Evolutionary conservation across 2,329 filamentous ascomycete genomes (phyloP), one percentile per base, ranked within the genome.

Genomic region (Phoma herbarum): DNA sequence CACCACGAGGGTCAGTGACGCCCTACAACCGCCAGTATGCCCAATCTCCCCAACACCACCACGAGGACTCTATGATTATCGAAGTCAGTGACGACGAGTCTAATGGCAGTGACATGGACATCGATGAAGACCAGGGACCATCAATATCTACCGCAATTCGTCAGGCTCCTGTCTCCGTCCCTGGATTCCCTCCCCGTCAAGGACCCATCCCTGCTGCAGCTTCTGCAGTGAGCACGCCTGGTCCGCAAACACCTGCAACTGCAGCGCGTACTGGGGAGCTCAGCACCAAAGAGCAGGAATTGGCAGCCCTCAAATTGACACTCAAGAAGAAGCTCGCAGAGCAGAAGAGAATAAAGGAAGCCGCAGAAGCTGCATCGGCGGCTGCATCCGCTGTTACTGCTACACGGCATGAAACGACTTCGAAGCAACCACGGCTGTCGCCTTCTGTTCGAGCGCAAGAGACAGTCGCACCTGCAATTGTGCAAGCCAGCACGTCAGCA

Each of bases 21-120:
- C 69, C 76, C 1, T 73, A 74, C 16, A 91, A 90, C 66, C 86
- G 88, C 47, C 84, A 86, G 4, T 88, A 89, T 67, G 85, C 85
- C 12, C 85, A 88, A 43, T 82, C 81, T 45, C 81, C 82, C 23
- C 65, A 73, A 44, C 64, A 71, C 23, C 70, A 71, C 47, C 80
- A 84, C 50, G 83, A 88, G 23, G 83, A 87, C 48, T 84, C 84
- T 2, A 85, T 96, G 51, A 85, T 97, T 37, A 96, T 97, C 65
- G 87, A 96, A 64, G 89, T 96, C 37, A 96, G 92, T 71, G 93
- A 96, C 26, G 86, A 89, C 63, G 87, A 89, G 57, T 81, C 73
- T 26, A 85, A 82, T 23, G 82, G 80, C 7, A 83, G 88, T 45
- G 87, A 88, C 56, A 90, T 89, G 86, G 88, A 90, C 31, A 82